These are phyloP conservation scores for Arabis alpina DNA, from an alignment of 345 rosid genomes.

Conservation along the genomic window DNA sequence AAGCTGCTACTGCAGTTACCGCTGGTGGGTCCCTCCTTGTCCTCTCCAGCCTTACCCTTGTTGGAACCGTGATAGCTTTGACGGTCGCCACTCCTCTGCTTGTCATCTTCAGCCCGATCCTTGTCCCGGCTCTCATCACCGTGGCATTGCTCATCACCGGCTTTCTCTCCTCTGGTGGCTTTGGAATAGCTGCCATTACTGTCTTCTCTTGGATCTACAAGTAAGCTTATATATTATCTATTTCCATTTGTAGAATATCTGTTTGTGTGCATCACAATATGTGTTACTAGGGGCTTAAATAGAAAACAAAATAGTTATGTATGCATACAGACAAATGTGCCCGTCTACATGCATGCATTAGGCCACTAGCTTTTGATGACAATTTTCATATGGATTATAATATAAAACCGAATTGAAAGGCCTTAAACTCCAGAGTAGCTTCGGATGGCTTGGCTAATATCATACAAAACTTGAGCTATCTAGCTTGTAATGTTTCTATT, in stretches of 20 bases:
- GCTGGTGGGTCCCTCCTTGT: slow-evolving; percentile 81
- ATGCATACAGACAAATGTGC: too few species aligned
- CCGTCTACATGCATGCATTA: background rate
- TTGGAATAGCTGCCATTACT: slow-evolving; percentile 72
- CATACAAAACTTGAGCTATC: background rate
- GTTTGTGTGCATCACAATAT: background rate
- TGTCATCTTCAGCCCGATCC: slow-evolving; percentile 87
- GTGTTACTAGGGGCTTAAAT: too few species aligned
- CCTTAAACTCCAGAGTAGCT: too few species aligned
- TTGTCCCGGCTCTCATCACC: slow-evolving; percentile 73
- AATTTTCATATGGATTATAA: too few species aligned
- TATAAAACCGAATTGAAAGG: too few species aligned
- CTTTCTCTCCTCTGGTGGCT: slow-evolving; percentile 80
- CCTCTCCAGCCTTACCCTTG: slow-evolving; percentile 71
- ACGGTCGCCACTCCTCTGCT: slow-evolving; percentile 79
- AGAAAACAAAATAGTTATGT: too few species aligned
- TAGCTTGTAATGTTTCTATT: background rate
- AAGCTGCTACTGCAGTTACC: slow-evolving; percentile 77
- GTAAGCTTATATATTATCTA: slow-evolving; percentile 34
- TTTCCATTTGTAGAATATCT: background rate
- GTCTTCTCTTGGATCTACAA: slow-evolving; percentile 86
- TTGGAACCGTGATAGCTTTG: slow-evolving; percentile 76
- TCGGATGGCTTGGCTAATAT: background rate
- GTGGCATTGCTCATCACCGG: slow-evolving; percentile 58
- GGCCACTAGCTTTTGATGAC: background rate